Base-by-base conservation (phyloP, 129 eudicot genomes). In the Flaveria linearis region DNA sequence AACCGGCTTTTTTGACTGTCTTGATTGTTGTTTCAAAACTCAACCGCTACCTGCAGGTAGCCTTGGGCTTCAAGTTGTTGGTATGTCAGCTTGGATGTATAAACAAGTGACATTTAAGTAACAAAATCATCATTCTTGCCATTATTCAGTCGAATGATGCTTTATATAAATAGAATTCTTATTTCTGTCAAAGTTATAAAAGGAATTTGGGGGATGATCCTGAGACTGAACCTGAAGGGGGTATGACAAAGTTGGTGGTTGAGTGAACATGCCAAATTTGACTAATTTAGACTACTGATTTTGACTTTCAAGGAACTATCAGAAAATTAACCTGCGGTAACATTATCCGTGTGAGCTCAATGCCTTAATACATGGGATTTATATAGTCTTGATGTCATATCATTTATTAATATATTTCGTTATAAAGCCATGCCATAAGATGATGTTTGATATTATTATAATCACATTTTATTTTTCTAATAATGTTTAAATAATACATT, bases 261-360 rank as follows among this genome's bases (percentile, higher is more conserved):
- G 70, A 28, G 45, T 62, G 25, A 77, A 69, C 11, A 57, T 69
- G 7, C 76, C 52, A 78, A 28, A 70, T 22, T 78, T 58, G 71
- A 69, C 75, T 60, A 46, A 15, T 17, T 52, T 39, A 3, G 53
- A 69, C 50, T 76, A 30, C 75, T 10, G n/a, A 52, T 68, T 57
- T 77, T 77, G 69, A 69, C 81, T 77, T 68, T n/a, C 22, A 63
- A 75, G 76, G 50, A 69, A 7, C 52, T 11, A 69, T 20, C 11
- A 13, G 36, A 6, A 43, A 68, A 45, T 61, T 14, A 61, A 62
- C 33, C 13, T 12, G 42, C 26, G 17, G 58, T n/a, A 52, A 52
- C 9, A 52, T 52, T 52, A 10, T 52, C 17, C 17, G 55, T 49
- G 53, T 14, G 17, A 49, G 53, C 13, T 13, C 0, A 49, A 49